Base-by-base conservation (phyloP, 2,329 filamentous ascomycete genomes). In the Trichoderma harzianum region DNA sequence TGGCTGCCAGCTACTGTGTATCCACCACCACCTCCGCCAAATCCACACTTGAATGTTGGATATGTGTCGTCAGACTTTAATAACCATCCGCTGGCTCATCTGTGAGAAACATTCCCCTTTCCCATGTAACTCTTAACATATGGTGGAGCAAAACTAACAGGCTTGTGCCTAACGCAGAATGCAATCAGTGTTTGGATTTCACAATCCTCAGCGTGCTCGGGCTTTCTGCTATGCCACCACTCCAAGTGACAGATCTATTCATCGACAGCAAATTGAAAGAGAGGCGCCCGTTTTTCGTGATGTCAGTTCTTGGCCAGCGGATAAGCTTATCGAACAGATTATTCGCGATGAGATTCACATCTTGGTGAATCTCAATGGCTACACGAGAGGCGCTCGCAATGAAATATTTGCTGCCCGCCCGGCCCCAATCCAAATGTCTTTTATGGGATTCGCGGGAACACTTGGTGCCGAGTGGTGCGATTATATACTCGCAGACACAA, bases 1-100 rank as follows among this genome's bases (percentile, higher is more conserved):
- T 99, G 96, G 96, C 87, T 99, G 62, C 92, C 95, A 7, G 79
- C 83, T 60, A 90, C 90, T 0, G 93, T 98, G 0, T 97, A 93
- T 77, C 89, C 89, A n/a, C 96, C 96, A 3, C 96, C 96, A 0
- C 82, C 89, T 3, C 95, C 96, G 1, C 96, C 96, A 1, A 87
- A 85, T 57, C 94, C 95, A 0, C 89, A 92, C 75, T 86, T 99
- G n/a, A 95, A 94, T 75, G 90, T 99, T 73, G 96, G 96, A 61
- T 99, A 99, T 80, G 91, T 99, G 47, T 98, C 96, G 4, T 98
- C 96, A 0, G 96, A 99, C 82, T 99, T 99, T 83, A 99, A 99
- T 79, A 99, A 99, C 77, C 96, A 99, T 79, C 96, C 96, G 5
- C 84, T 99, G 39, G 96, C 96, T 28, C 96, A 99, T 83, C 82